A percentile compares a stretch with the other conserved stretches of the same genome.
Conservation (phyloP, 2,329 filamentous ascomycete species). For the Plectosphaerella cucumerina region DNA sequence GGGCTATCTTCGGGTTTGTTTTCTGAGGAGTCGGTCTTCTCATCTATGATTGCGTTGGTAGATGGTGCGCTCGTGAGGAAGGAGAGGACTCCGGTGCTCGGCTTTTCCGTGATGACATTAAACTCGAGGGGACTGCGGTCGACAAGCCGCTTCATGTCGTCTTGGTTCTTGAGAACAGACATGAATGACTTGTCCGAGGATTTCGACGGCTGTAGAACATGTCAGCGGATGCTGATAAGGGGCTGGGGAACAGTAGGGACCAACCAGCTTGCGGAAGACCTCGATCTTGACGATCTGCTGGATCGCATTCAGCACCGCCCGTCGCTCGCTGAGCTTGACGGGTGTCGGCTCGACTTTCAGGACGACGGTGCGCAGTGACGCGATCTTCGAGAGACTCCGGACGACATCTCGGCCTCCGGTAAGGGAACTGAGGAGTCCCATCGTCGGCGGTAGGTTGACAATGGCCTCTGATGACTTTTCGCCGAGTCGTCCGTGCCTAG, state of each 20-base stretch:
- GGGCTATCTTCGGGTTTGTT: neutral
- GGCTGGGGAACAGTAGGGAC: conserved; percentile 15
- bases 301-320: conserved; percentile 48
- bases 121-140: conserved; percentile 43
- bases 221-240: neutral
- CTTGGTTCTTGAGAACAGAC: conserved; percentile 10
- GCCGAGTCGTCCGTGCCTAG: too few species aligned
- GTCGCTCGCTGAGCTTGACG: conserved; percentile 47
- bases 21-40: neutral
- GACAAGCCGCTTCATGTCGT: conserved; percentile 24
- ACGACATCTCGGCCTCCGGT: neutral
- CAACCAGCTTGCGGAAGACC: conserved; percentile 44
- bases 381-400: conserved; percentile 5
- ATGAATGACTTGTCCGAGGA: conserved; percentile 32
- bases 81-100: conserved; percentile 19
- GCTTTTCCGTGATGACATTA: conserved; percentile 27
- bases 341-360: conserved; percentile 49
- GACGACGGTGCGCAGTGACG: conserved; percentile 34
- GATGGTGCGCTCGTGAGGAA: conserved; percentile 20
- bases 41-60: conserved; percentile 7
- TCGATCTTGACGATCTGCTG: conserved; percentile 46
- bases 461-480: too few species aligned
- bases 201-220: too few species aligned
- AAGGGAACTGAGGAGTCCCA: too few species aligned
- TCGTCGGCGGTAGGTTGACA: too few species aligned